These are phyloP conservation scores for Alternaria novae-zelandiae DNA, from an alignment of 2,329 filamentous ascomycete species.

Conservation along the genomic window DNA sequence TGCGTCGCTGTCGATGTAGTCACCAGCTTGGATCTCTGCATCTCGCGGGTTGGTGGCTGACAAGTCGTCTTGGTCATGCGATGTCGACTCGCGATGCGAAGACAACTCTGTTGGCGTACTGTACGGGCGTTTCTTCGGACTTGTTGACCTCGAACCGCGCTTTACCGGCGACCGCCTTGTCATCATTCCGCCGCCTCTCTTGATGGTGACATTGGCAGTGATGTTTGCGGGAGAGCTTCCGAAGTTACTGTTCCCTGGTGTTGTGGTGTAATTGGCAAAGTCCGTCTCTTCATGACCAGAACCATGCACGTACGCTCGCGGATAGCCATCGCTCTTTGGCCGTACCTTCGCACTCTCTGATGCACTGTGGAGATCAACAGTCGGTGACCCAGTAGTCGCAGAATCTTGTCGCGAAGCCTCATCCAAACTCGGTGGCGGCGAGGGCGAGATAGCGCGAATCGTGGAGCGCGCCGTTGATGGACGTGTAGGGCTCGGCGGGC, in stretches of 20 bases:
- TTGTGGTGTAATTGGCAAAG: not conserved
- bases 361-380: not conserved
- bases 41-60: not conserved
- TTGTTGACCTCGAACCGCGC: not conserved
- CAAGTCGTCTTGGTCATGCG: not conserved
- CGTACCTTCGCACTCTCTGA: not conserved
- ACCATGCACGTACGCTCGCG: not conserved
- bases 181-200: not conserved
- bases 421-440: slow-evolving; percentile 23
- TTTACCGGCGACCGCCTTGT: slow-evolving; percentile 11
- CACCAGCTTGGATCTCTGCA: not conserved
- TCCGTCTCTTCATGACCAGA: not conserved
- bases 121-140: slow-evolving; percentile 6
- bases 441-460: slow-evolving; percentile 38
- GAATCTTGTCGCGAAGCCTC: slow-evolving; percentile 10
- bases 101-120: not conserved
- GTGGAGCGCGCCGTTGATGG: slow-evolving; percentile 32
- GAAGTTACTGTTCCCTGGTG: not conserved
- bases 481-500: slow-evolving; percentile 20
- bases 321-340: not conserved
- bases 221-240: not conserved
- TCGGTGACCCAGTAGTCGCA: slow-evolving; percentile 3
- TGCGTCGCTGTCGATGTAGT: not conserved
- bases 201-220: not conserved
- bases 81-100: not conserved